Evolutionary conservation across 2,329 filamentous ascomycete genomes (phyloP).

Genomic region (Knoxdaviesia proteae): DNA sequence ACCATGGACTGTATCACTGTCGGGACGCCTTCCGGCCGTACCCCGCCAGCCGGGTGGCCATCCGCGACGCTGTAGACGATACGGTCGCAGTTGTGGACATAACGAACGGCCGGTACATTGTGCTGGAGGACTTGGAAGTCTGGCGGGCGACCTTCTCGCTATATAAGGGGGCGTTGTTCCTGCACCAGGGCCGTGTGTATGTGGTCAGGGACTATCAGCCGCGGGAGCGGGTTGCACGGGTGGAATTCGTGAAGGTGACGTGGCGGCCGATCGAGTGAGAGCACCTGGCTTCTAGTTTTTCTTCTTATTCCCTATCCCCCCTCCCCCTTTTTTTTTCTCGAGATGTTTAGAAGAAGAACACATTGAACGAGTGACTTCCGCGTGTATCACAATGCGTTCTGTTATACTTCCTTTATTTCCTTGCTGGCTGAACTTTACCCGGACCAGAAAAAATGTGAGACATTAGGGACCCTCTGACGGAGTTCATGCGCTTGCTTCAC

Average conservation of each 20-base stretch:
- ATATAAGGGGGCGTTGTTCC: slow-evolving; percentile 90
- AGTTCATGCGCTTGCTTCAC: no score
- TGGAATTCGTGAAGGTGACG: slow-evolving; percentile 75
- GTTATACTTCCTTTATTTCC: no score
- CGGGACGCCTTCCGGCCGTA: slow-evolving; percentile 72
- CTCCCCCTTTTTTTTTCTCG: no score
- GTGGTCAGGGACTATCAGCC: slow-evolving; percentile 75
- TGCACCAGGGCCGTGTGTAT: slow-evolving; percentile 89
- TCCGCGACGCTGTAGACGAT: slow-evolving; percentile 73
- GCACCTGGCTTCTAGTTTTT: no score
- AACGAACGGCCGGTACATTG: slow-evolving; percentile 59
- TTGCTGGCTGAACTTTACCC: no score
- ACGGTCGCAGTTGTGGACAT: slow-evolving; percentile 87
- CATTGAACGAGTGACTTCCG: no score
- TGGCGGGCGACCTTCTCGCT: slow-evolving; percentile 89
- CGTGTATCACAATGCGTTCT: no score
- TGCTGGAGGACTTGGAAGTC: slow-evolving; percentile 90
- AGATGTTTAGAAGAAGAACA: no score
- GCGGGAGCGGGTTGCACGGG: slow-evolving; percentile 63
- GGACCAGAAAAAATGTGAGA: no score
- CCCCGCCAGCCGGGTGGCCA: slow-evolving; percentile 65
- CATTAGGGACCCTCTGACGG: no score
- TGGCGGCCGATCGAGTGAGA: slow-evolving; percentile 20
- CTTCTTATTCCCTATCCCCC: no score
- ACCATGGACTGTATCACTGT: slow-evolving; percentile 66